These are phyloP conservation scores for Hirschfeldia incana DNA, from an alignment of 345 rosid genomes.

Conservation along the genomic window DNA sequence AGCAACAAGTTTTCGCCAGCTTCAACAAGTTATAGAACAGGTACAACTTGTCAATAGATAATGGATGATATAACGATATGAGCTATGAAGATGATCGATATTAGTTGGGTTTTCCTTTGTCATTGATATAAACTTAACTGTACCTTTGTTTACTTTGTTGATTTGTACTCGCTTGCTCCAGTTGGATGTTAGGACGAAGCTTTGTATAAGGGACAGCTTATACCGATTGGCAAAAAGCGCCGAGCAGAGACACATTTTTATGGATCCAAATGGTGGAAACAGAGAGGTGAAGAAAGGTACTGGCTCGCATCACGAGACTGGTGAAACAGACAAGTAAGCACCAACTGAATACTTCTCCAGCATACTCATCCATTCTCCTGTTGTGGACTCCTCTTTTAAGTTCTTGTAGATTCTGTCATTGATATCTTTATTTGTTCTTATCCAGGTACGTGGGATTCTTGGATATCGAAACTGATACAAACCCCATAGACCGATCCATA, in stretches of 20 bases:
- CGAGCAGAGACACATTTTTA: slow-evolving; percentile 67
- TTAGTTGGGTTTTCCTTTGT: neutral
- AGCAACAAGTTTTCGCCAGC: slow-evolving; percentile 81
- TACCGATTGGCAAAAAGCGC: slow-evolving; percentile 93
- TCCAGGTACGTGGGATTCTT: slow-evolving; percentile 63
- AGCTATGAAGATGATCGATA: slow-evolving; percentile 5
- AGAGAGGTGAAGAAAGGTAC: slow-evolving; percentile 45
- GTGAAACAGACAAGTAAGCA: slow-evolving; percentile 68
- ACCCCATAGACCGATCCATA: slow-evolving; percentile 92
- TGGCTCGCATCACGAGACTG: slow-evolving; percentile 42
- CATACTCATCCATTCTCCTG: neutral
- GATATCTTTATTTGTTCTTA: slow-evolving; percentile 14
- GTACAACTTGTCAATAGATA: slow-evolving; percentile 38
- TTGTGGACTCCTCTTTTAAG: neutral
- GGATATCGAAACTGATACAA: slow-evolving; percentile 85
- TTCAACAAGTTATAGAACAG: slow-evolving; percentile 79
- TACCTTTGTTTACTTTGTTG: slow-evolving; percentile 9
- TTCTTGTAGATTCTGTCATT: slow-evolving; percentile 6
- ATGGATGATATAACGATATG: neutral
- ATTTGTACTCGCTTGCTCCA: slow-evolving; percentile 37
- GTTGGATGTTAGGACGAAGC: slow-evolving; percentile 89
- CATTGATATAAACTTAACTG: neutral
- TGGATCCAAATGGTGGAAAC: slow-evolving; percentile 43
- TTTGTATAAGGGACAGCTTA: slow-evolving; percentile 90
- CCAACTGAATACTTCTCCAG: slow-evolving; percentile 1